Percentiles rank a stretch among this genome's conserved stretches.
Evolutionary conservation across 2,329 filamentous ascomycete genomes (phyloP).

Genomic region (Nannizzia gypsea): DNA sequence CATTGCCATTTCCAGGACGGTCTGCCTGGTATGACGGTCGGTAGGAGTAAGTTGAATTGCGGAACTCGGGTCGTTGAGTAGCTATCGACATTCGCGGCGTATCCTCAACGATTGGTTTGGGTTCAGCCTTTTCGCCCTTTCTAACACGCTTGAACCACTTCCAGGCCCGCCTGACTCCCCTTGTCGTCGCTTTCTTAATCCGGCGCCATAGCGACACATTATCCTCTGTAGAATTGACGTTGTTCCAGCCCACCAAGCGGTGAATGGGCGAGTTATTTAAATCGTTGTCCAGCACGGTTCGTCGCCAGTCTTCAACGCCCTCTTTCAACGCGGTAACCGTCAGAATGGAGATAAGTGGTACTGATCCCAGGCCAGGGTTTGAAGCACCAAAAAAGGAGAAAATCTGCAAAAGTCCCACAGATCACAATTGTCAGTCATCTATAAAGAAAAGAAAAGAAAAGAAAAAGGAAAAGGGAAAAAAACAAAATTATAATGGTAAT

Average conservation of each 20-base stretch:
- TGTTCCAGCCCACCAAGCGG: conserved; percentile 74
- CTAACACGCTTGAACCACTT: conserved; percentile 39
- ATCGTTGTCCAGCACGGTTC: conserved; percentile 82
- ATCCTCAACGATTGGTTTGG: conserved; percentile 27
- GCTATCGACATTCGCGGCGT: conserved; percentile 53
- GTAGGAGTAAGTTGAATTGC: conserved; percentile 45
- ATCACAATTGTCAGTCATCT: background rate
- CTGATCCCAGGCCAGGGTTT: conserved; percentile 80
- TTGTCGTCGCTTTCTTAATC: conserved; percentile 78
- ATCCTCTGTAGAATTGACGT: conserved; percentile 85
- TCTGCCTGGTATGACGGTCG: conserved; percentile 43
- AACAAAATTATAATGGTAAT: background rate
- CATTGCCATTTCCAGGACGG: conserved; percentile 31
- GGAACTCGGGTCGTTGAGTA: conserved; percentile 42
- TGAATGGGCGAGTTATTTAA: conserved; percentile 95
- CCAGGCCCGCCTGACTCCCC: conserved; percentile 46
- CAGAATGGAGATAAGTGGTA: conserved; percentile 87
- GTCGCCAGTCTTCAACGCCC: conserved; percentile 85
- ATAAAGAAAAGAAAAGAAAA: background rate
- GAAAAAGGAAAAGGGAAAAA: background rate
- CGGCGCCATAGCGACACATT: conserved; percentile 74
- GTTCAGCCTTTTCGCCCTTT: conserved; percentile 35
- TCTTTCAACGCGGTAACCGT: conserved; percentile 84
- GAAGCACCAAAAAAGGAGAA: conserved; percentile 90
- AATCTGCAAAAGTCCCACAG: conserved; percentile 47